Base-by-base conservation (phyloP, 192 early-diverging fungal genomes). In the Cladochytrium replicatum region DNA sequence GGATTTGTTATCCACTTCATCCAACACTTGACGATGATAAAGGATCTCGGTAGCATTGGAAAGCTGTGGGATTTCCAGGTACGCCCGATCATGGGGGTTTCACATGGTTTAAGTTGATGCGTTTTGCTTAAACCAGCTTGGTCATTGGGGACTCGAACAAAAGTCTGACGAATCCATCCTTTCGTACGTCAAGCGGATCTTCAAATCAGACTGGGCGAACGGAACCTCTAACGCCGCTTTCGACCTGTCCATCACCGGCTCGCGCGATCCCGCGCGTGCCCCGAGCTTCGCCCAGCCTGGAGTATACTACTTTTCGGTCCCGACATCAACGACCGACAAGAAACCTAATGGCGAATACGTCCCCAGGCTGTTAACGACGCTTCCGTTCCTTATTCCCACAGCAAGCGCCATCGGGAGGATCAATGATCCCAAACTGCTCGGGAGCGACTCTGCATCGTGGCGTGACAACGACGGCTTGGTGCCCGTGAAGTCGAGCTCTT, bases 381-480 rank as follows among this genome's bases (percentile, higher is more conserved):
- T 44, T 37, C 29, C 28, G 27, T 29, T 43, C 24, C 41, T 58
- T 2, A 23, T 30, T 6, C 49, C 56, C 1, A 17, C 28, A 13
- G 49, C 56, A 1, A 31, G 24, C 40, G 28, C 52, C 29, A 43
- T 58, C n/a, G 56, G 49, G n/a, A 15, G 41, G 19, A 52, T 52
- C 56, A 19, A 7, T 17, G 46, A 58, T 50, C 4, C 11, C n/a
- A 29, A n/a, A 21, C 56, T 53, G 13, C 0, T 46, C 0, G 21
- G 31, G n/a, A n/a, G n/a, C n/a, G n/a, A n/a, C n/a, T n/a, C n/a
- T 19, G 22, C 22, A 5, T 48, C 41, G 29, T 58, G 56, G 56
- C 48, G 49, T 32, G 9, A 21, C 28, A 58, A 43, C 49, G 56
- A 60, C 44, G 58, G 50, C 15, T 17, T 60, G 5, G 58, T 60